Evolutionary conservation across 164 flowering plant species (phyloP).

Genomic region (Aristolochia fimbriata): DNA sequence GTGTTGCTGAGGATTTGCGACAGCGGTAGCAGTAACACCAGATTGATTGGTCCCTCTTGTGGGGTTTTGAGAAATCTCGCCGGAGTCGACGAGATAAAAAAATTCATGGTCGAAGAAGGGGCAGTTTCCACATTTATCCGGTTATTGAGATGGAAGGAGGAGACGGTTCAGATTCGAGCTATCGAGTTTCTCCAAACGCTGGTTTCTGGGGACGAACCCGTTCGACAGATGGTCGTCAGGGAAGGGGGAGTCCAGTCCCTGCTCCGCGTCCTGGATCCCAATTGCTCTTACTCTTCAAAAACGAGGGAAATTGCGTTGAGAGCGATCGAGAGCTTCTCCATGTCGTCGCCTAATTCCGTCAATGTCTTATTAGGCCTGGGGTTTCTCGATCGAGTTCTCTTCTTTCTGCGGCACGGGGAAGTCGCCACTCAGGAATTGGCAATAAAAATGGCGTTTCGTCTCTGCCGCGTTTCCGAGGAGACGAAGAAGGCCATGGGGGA

Average conservation of each 20-base stretch:
- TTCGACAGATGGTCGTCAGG: slow-evolving; percentile 29
- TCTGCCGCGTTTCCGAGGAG: slow-evolving; percentile 56
- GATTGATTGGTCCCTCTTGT: slow-evolving; percentile 41
- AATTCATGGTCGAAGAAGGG: slow-evolving; percentile 75
- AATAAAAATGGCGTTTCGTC: slow-evolving; percentile 39
- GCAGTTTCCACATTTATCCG: slow-evolving; percentile 37
- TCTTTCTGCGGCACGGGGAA: slow-evolving; percentile 46
- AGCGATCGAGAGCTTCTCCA: slow-evolving; percentile 56
- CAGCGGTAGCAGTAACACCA: slow-evolving; percentile 17
- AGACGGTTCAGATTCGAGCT: slow-evolving; percentile 38
- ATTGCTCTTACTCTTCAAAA: slow-evolving; percentile 32
- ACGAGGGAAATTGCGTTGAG: slow-evolving; percentile 39
- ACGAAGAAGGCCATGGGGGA: slow-evolving; percentile 69
- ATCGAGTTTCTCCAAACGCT: slow-evolving; percentile 53
- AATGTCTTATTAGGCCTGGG: slow-evolving; percentile 29
- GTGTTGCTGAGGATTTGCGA: slow-evolving; percentile 50
- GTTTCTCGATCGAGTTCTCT: slow-evolving; percentile 48
- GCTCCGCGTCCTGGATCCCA: slow-evolving; percentile 43
- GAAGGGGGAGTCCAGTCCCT: slow-evolving; percentile 58
- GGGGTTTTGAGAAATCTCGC: slow-evolving; percentile 65
- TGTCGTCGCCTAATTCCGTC: slow-evolving; percentile 24
- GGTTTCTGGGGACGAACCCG: slow-evolving; percentile 43
- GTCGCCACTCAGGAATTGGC: slow-evolving; percentile 60
- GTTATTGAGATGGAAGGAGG: slow-evolving; percentile 42
- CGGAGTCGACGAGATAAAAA: slow-evolving; percentile 80